Evolutionary conservation across 2,329 filamentous ascomycete species (phyloP).

Genomic region (Phyllosticta citribraziliensis): DNA sequence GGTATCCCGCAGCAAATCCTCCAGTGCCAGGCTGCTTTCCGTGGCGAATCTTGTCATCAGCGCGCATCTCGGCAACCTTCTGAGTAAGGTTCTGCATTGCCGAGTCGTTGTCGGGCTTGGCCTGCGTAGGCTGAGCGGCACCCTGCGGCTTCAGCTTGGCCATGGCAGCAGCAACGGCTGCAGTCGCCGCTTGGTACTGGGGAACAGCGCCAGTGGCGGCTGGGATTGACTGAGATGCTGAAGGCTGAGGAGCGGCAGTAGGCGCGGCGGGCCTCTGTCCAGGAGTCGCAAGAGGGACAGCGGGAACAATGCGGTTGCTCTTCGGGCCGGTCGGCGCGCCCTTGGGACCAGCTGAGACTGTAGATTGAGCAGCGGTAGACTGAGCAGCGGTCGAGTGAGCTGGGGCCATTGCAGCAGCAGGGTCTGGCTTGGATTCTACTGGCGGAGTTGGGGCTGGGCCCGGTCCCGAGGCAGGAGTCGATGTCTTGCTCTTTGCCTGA

Average conservation of each 20-base stretch:
- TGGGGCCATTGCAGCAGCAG: conserved; percentile 46
- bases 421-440: conserved; percentile 58
- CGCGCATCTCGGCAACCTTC: conserved; percentile 69
- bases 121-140: conserved; percentile 18
- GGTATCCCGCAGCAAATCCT: conserved; percentile 28
- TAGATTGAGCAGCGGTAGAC: conserved; percentile 24
- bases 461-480: conserved; percentile 28
- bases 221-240: conserved; percentile 18
- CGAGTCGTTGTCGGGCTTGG: conserved; percentile 29
- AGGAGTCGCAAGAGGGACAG: conserved; percentile 50
- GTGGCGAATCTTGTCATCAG: conserved; percentile 45
- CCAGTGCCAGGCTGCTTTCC: conserved; percentile 37
- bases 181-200: conserved; percentile 55
- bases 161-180: conserved; percentile 72
- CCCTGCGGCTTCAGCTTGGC: conserved; percentile 46
- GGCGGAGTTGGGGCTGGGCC: conserved; percentile 45
- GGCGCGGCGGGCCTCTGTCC: conserved; percentile 26
- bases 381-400: conserved; percentile 36
- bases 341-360: conserved; percentile 26
- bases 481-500: conserved; percentile 40
- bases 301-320: conserved; percentile 50
- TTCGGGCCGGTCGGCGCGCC: conserved; percentile 33
- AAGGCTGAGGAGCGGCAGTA: conserved; percentile 32
- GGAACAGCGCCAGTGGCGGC: conserved; percentile 12
- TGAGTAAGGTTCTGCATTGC: conserved; percentile 62